These are phyloP conservation scores for Leonotis leonurus DNA, from an alignment of 257 asterid genomes.

Conservation along the genomic window DNA sequence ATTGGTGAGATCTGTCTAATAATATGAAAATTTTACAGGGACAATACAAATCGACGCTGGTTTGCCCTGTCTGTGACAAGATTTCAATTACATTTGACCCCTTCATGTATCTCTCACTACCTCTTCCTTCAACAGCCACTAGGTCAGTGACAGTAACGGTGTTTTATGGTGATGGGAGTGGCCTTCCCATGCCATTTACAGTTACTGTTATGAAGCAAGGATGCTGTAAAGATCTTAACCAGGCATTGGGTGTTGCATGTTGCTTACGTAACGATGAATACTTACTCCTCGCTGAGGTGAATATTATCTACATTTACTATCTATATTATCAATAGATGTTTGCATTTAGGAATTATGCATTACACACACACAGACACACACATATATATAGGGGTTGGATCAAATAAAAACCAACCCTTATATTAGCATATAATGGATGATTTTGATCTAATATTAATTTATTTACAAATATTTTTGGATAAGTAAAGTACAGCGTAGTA, in stretches of 20 bases:
- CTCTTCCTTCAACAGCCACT: conserved; percentile 91
- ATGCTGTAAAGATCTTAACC: conserved; percentile 69
- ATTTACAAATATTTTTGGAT: too few species aligned
- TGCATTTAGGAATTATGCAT: conserved; percentile 2
- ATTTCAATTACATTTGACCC: conserved; percentile 95
- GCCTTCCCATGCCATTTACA: conserved; percentile 91
- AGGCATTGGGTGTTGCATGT: conserved; percentile 61
- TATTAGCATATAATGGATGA: too few species aligned
- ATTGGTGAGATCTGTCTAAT: conserved; percentile 10
- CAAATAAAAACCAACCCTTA: too few species aligned
- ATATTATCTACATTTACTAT: neutral
- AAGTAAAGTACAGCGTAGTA: too few species aligned
- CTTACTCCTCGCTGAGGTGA: conserved; percentile 93
- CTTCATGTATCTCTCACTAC: conserved; percentile 93
- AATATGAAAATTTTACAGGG: conserved; percentile 47
- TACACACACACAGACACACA: too few species aligned
- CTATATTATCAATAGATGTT: neutral
- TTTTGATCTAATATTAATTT: too few species aligned
- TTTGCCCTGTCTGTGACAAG: conserved; percentile 81
- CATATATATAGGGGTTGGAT: too few species aligned
- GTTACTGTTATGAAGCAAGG: conserved; percentile 78
- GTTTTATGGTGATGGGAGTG: conserved; percentile 81
- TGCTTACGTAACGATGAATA: conserved; percentile 68
- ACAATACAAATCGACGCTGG: conserved; percentile 91
- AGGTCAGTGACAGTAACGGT: conserved; percentile 71